These are phyloP conservation scores for Neonectria punicea DNA, from an alignment of 2,329 filamentous ascomycete species.

Conservation along the genomic window DNA sequence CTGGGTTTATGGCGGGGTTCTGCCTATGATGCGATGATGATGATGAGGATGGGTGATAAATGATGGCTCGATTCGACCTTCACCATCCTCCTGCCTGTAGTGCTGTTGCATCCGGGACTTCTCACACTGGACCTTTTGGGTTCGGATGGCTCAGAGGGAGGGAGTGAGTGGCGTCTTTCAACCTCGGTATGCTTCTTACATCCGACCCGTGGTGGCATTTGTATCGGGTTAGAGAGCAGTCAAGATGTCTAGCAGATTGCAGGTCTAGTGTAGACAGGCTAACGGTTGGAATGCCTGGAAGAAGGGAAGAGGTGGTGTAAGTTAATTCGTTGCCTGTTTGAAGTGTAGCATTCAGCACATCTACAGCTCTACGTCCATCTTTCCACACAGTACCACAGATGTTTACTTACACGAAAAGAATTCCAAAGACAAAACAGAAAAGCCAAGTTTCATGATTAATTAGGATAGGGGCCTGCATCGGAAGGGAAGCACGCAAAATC, in stretches of 20 bases:
- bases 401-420: too few relatives aligned
- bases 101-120: background rate
- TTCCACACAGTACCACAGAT: too few relatives aligned
- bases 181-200: background rate
- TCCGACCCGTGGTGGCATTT: background rate
- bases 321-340: too few relatives aligned
- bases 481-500: background rate
- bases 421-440: background rate
- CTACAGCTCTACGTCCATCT: too few relatives aligned
- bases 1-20: background rate
- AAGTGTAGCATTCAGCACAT: too few relatives aligned
- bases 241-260: background rate
- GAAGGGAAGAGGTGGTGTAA: background rate
- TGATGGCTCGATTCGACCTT: background rate
- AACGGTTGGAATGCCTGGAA: background rate
- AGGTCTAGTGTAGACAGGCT: too few relatives aligned
- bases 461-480: background rate
- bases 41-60: background rate
- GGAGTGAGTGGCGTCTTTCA: background rate
- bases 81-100: background rate
- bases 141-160: background rate
- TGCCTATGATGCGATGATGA: conserved; percentile 12
- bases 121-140: background rate
- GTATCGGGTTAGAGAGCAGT: background rate
- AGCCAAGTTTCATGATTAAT: background rate